Base-by-base conservation (phyloP, 2,329 filamentous ascomycete genomes). In the Aureobasidium vineae region DNA sequence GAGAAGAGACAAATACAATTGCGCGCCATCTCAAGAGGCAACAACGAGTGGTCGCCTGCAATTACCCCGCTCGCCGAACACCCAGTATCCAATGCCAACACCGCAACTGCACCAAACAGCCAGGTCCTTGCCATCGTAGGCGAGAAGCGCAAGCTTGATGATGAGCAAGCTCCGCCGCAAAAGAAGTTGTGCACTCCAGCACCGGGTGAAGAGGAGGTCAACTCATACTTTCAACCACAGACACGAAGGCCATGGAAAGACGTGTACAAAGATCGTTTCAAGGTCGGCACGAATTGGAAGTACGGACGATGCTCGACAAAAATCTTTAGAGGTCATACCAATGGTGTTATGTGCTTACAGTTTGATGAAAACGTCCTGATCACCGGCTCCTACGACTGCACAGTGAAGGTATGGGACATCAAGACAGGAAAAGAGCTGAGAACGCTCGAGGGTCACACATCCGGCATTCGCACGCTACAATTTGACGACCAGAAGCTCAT, bases 211-310 rank as follows among this genome's bases (percentile, higher is more conserved):
- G 65, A 65, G 8, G 41, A 75, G 1, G 78, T 78, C 40, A 72
- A 73, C 16, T 72, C 65, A 16, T 83, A 82, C 70, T 83, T 84
- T 71, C 81, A 81, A 68, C 81, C 80, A 16, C 77, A 79, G 26
- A 79, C 79, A 69, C 79, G 92, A 36, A 33, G 61, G 7, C 92
- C 90, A 0, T 99, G 95, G 95, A 99, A 99, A 78, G 92, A 96
- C 68, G 91, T 99, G 1, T 99, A 99, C 80, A 90, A 92, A 70
- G 94, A 97, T 76, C 87, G 91, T 19, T 98, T 94, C 83, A 95
- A 94, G 76, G 92, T 99, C 56, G 94, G 95, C 61, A 95, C 89
- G 68, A 98, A 98, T 76, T 99, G 95, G 95, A 96, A 97, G 76
- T 92, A 96, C 70, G 94, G 95, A 4, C 88, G 94, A 43, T 98